phyloP scores from a whole-genome alignment of 31 red algal genomes.

The Porphyra umbilicalis region DNA sequence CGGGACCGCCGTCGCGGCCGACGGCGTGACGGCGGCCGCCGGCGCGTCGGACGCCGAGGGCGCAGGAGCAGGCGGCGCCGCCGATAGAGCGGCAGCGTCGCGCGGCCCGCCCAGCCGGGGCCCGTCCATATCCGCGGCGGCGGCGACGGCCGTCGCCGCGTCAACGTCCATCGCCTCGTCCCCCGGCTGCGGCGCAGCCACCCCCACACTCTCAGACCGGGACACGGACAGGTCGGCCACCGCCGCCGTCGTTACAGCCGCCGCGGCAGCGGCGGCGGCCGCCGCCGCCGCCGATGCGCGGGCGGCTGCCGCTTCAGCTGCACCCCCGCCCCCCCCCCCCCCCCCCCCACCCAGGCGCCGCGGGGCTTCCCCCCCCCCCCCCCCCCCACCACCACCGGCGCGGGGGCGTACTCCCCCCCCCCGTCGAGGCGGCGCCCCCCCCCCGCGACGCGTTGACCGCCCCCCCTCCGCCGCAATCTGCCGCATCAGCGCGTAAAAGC shows the following conservation, averaged over 20 bases:
- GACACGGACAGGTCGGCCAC: not conserved
- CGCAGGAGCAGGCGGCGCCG: no score
- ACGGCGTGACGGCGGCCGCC: not conserved
- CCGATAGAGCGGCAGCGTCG: no score
- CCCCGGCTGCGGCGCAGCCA: no score
- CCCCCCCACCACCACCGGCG: not conserved
- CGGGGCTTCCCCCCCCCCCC: not conserved
- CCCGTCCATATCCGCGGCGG: no score
- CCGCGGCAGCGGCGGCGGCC: not conserved
- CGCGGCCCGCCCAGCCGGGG: no score
- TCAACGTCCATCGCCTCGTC: no score
- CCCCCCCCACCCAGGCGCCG: not conserved
- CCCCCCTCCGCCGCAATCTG: conserved; percentile 39
- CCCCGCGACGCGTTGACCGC: not conserved
- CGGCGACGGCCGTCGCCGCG: no score
- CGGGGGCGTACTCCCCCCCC: not conserved
- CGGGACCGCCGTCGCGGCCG: not conserved
- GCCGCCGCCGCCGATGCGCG: not conserved
- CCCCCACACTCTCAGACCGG: no score
- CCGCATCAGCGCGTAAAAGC: conserved; percentile 80
- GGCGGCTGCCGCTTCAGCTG: not conserved
- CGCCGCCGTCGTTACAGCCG: not conserved
- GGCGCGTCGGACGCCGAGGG: no score
- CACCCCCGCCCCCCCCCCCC: not conserved
- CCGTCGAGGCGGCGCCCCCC: not conserved